These are phyloP conservation scores for Acer yangbiense DNA, from an alignment of 345 rosid genomes.

Conservation along the genomic window DNA sequence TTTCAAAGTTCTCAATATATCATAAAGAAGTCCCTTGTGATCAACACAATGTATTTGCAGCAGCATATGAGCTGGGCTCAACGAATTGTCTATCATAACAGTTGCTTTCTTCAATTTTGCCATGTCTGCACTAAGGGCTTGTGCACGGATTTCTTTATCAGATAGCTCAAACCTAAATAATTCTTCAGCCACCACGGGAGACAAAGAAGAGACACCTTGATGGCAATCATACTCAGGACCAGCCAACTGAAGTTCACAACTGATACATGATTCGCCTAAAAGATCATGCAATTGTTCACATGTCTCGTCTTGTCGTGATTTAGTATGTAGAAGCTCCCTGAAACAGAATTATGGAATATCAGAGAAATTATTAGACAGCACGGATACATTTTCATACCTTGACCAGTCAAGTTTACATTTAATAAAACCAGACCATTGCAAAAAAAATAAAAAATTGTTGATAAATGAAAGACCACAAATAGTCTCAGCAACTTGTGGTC, in stretches of 20 bases:
- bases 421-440: neutral
- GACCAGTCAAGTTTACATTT: neutral
- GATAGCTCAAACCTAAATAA: constrained; percentile 51
- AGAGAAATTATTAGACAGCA: constrained; percentile 15
- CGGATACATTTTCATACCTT: neutral
- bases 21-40: constrained; percentile 85
- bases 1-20: constrained; percentile 77
- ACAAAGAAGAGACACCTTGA: constrained; percentile 58
- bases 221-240: constrained; percentile 64
- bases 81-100: constrained; percentile 63
- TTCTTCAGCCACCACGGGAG: constrained; percentile 59
- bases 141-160: constrained; percentile 50
- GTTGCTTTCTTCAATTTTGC: constrained; percentile 51
- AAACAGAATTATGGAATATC: constrained; percentile 9
- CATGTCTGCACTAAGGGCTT: constrained; percentile 66
- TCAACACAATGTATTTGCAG: constrained; percentile 68
- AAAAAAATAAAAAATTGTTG: neutral
- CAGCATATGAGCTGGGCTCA: constrained; percentile 80
- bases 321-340: constrained; percentile 79
- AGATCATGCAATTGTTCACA: constrained; percentile 60
- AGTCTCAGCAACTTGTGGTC: neutral
- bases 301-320: constrained; percentile 57
- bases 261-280: constrained; percentile 72
- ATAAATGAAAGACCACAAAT: neutral
- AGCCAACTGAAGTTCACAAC: constrained; percentile 74